Base-by-base conservation (phyloP, 192 early-diverging fungal genomes). In the Backusella liffmaniae region DNA sequence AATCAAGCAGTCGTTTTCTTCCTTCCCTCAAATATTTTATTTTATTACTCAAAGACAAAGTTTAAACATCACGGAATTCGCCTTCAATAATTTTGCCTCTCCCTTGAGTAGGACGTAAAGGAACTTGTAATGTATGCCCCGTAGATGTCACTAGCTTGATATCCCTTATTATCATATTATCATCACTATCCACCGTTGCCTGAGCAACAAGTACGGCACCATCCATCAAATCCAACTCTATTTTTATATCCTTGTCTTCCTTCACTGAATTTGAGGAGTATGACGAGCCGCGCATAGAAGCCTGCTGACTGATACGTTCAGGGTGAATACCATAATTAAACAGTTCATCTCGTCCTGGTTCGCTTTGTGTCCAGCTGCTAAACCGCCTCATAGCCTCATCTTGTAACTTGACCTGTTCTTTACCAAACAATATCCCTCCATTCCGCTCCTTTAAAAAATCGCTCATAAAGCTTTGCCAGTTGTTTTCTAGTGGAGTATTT, bases 1-100 rank as follows among this genome's bases (percentile, higher is more conserved):
- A 53, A 53, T 53, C 23, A 21, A 53, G 21, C 51, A 53, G 23
- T 8, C n/a, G n/a, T 53, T 53, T 53, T 53, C 51, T 21, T 53
- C n/a, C 18, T 7, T 8, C 21, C 8, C 51, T 53, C n/a, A 1
- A 21, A 36, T 34, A 41, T 41, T 69, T 69, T 21, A 39, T 37
- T 44, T 68, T 39, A 68, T 49, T 49, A 71, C n/a, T 71, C 15
- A 49, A 49, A 6, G 5, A 46, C 26, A 30, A 29, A 29, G 23
- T 39, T n/a, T 71, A 71, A 62, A 62, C 39, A 71, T 71, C 70
- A 18, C 26, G 39, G 29, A 71, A 71, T 71, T 71, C 70, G 42
- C 70, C 70, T 71, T 71, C 70, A 26, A 71, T 71, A 29, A 71
- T 39, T 49, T 42, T 71, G 32, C 70, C 70, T 39, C 21, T 37